Base-by-base conservation (phyloP, 192 early-diverging fungal species). In the Gigaspora rosea region DNA sequence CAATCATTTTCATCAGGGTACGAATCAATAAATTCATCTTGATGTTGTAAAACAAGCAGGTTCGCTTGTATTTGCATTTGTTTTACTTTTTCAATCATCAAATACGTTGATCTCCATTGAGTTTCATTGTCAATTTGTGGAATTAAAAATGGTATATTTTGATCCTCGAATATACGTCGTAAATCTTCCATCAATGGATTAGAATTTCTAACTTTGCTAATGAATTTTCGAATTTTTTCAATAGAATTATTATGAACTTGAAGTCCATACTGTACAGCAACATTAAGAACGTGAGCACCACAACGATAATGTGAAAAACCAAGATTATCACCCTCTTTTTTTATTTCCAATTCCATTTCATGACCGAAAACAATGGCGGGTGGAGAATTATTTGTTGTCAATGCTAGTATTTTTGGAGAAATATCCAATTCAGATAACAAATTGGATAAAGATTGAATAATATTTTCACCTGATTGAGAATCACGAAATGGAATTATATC, bases 401-500 rank as follows among this genome's bases (percentile, higher is more conserved):
- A 16, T 54, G 48, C 69, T 51, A 70, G 50, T 70, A 16, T 20
- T 52, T 71, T 71, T 16, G 69, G 51, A 0, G 36, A 65, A 18
- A 65, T 0, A 65, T 18, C 33, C 18, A 65, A 65, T 65, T 63
- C 61, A 33, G 13, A 8, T 46, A 65, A 65, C 5, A 65, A 41
- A 65, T 16, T 65, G 32, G 3, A 5, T 65, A 65, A 33, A 7
- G 63, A 18, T 10, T 70, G 0, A 20, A 22, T n/a, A 2, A 70
- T 70, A 49, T 52, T 70, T 70, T 27, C 10, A 52, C 27, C 11
- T 0, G 47, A 10, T 6, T 70, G 68, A 15, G 10, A 52, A 8
- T 52, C 68, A 35, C 22, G 48, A 18, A 70, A 70, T 52, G 47
- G 50, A 33, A 71, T 71, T n/a, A 71, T 71, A 27, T 71, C 22